Percentiles rank a stretch among this genome's conserved stretches.
Conservation (phyloP, 208 protist species). For the Leptomonas pyrrhocoris region DNA sequence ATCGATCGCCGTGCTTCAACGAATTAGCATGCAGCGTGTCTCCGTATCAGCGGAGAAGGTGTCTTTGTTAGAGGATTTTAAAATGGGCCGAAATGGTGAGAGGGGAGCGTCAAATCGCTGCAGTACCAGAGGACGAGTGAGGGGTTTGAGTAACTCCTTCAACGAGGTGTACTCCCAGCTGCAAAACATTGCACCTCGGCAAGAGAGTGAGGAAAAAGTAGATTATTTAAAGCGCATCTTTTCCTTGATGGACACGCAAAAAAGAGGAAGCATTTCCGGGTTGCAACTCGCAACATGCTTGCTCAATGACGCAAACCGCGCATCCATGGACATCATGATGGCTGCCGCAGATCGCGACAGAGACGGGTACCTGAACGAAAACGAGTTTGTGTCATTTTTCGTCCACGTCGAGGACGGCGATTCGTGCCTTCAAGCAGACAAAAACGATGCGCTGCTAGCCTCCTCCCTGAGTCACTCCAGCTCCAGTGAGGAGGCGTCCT, state of each 20-base stretch:
- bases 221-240: slow-evolving; percentile 34
- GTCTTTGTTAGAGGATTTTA: slow-evolving; percentile 26
- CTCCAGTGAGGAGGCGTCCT: slow-evolving; percentile 7
- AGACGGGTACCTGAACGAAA: slow-evolving; percentile 40
- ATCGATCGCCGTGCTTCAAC: slow-evolving; percentile 38
- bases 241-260: slow-evolving; percentile 11
- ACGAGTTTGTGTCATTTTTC: slow-evolving; percentile 50
- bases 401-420: slow-evolving; percentile 28
- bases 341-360: slow-evolving; percentile 29
- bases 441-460: slow-evolving; percentile 15
- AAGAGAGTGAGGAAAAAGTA: slow-evolving; percentile 9
- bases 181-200: slow-evolving; percentile 17
- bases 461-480: not conserved
- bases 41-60: slow-evolving; percentile 21
- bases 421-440: slow-evolving; percentile 31
- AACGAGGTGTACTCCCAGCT: slow-evolving; percentile 40
- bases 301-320: slow-evolving; percentile 10
- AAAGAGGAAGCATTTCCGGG: slow-evolving; percentile 3
- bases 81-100: slow-evolving; percentile 1
- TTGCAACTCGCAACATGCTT: slow-evolving; percentile 4
- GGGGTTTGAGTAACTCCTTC: slow-evolving; percentile 39
- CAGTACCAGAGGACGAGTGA: slow-evolving; percentile 31
- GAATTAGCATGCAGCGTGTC: slow-evolving; percentile 36
- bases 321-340: slow-evolving; percentile 29
- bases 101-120: slow-evolving; percentile 2